These are phyloP conservation scores for Carex parvula DNA, from an alignment of 176 grass and related monocot species.

Conservation along the genomic window DNA sequence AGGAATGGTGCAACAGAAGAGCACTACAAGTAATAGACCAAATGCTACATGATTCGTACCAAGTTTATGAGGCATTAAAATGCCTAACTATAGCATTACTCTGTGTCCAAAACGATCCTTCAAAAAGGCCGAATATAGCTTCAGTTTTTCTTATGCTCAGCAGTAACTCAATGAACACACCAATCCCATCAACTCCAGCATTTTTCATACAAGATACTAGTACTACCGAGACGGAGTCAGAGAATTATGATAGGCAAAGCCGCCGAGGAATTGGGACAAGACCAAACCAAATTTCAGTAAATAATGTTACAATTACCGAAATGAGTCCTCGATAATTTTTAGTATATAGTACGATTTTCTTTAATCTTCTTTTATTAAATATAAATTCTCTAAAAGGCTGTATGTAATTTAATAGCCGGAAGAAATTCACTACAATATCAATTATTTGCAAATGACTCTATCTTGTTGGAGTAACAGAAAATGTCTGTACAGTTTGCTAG, in stretches of 20 bases:
- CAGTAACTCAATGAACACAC: not conserved
- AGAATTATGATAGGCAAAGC: not conserved
- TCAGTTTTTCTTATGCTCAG: conserved; percentile 28
- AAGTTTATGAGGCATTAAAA: conserved; percentile 9
- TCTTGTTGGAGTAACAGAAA: no score
- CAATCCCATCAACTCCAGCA: conserved; percentile 14
- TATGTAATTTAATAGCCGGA: no score
- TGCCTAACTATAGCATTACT: conserved; percentile 26
- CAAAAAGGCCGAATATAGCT: conserved; percentile 21
- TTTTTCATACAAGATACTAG: not conserved
- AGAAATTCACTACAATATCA: no score
- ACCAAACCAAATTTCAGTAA: not conserved
- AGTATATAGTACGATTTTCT: no score
- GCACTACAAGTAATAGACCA: conserved; percentile 16
- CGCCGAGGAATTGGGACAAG: not conserved
- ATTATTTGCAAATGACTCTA: no score
- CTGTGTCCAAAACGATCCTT: conserved; percentile 26
- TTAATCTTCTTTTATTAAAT: no score
- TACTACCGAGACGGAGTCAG: not conserved
- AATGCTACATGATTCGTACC: not conserved
- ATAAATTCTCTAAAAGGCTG: no score
- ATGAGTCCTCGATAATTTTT: conserved; percentile 23
- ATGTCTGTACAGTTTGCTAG: no score
- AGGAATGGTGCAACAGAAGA: conserved; percentile 10
- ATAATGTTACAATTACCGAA: conserved; percentile 27